phyloP scores from a whole-genome alignment of 2,329 filamentous ascomycete genomes.

The Sporothrix protearum region DNA sequence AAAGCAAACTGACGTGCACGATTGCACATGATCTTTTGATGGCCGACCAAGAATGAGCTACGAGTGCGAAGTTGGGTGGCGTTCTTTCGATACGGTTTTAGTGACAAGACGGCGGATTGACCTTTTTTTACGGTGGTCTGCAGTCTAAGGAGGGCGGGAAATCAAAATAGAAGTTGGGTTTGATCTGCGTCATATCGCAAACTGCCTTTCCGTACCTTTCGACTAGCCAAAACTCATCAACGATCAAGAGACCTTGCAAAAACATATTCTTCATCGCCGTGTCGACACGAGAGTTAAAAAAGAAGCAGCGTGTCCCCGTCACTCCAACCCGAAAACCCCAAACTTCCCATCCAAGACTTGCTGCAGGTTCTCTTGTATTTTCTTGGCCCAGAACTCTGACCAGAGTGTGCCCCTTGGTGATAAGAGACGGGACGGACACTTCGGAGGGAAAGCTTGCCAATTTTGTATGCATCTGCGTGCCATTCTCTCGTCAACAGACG shows the following conservation, averaged over 20 bases:
- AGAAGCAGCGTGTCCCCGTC: too few relatives aligned
- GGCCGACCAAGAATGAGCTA: not conserved
- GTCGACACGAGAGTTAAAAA: too few relatives aligned
- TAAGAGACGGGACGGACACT: constrained; percentile 16
- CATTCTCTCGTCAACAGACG: not conserved
- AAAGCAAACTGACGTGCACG: constrained; percentile 19
- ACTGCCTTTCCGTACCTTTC: not conserved
- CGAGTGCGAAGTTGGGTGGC: not conserved
- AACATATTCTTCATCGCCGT: too few relatives aligned
- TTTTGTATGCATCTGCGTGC: not conserved
- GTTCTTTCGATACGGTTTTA: not conserved
- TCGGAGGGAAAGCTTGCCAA: not conserved
- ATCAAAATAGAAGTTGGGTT: not conserved
- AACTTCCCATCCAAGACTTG: not conserved
- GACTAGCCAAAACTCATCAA: not conserved
- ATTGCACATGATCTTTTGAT: not conserved
- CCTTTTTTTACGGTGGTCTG: not conserved
- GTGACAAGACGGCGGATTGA: not conserved
- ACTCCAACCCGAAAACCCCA: not conserved
- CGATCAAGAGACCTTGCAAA: not conserved
- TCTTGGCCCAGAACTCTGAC: too few relatives aligned
- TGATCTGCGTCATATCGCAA: not conserved
- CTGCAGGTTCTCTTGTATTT: too few relatives aligned
- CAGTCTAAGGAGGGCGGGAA: not conserved
- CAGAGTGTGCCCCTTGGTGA: not conserved